Conservation (phyloP, 2,329 filamentous ascomycete genomes). For the Acrocalymma vagum region DNA sequence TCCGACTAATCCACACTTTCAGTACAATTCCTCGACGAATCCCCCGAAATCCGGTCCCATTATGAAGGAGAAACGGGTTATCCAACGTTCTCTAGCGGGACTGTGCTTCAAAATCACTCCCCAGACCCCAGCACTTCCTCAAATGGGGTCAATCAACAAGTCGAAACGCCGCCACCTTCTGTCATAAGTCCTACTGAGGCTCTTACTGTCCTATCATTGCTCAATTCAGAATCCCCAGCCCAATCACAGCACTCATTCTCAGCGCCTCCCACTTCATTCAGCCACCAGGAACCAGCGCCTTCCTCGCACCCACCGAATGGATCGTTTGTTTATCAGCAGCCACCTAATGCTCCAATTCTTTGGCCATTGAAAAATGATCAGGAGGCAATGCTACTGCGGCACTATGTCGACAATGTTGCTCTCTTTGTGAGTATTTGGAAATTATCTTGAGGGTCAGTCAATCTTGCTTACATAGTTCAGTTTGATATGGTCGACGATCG, state of each 20-base stretch:
- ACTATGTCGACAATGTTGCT: constrained; percentile 47
- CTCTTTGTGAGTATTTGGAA: constrained; percentile 45
- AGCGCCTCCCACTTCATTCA: constrained; percentile 24
- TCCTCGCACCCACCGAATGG: constrained; percentile 15
- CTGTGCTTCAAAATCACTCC: constrained; percentile 21
- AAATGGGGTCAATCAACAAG: constrained; percentile 20
- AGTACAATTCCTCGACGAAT: constrained; percentile 49
- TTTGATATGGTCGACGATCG: constrained; percentile 47
- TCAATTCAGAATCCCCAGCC: constrained; percentile 42
- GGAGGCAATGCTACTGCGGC: constrained; percentile 46
- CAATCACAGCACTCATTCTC: constrained; percentile 18
- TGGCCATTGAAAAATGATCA: constrained; percentile 47
- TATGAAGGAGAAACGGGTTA: constrained; percentile 32
- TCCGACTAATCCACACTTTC: constrained; percentile 15
- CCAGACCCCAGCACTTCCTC: constrained; percentile 16
- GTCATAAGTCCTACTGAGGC: constrained; percentile 36
- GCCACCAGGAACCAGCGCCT: constrained; percentile 13
- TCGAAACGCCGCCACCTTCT: constrained; percentile 24
- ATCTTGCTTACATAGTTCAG: constrained; percentile 17
- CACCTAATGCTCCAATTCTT: constrained; percentile 36
- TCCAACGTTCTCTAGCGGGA: constrained; percentile 17
- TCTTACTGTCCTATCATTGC: constrained; percentile 41
- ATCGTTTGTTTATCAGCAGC: constrained; percentile 40
- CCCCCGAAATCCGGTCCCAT: constrained; percentile 40
- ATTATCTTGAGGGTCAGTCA: too few species aligned